Evolutionary conservation across 2,329 filamentous ascomycete species (phyloP), one percentile per base, ranked within the genome.

Genomic region (Diplodia intermedia): DNA sequence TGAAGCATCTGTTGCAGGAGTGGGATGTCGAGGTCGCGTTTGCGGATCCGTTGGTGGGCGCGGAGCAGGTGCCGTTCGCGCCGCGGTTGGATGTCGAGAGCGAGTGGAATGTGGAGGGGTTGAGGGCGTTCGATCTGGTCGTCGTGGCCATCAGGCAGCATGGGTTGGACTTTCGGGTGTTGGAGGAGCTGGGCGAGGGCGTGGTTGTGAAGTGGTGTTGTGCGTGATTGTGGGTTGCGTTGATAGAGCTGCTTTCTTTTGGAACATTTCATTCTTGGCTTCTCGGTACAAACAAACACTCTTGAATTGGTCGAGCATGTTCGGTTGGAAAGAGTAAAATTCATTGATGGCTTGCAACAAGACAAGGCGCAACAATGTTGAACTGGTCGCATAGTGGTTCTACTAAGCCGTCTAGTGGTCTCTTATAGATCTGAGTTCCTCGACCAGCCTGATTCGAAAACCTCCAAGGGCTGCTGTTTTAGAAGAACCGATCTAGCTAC

Each of bases 1-100:
- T 80, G 38, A 79, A 77, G 67, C 68, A 60, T 29, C 29, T 71
- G 60, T 77, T 72, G 53, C 73, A 83, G 2, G 71, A 77, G 2
- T 70, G 77, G 63, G 75, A 79, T 65, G 79, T 81, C 12, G 73
- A 83, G n/a, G 79, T 85, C 31, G 70, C 72, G 61, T 85, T 81
- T 77, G 79, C 76, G 4, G 83, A 85, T 70, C 79, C 82, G 3
- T 69, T 83, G 26, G 82, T 84, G n/a, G 72, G 75, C 43, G 82
- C 84, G 68, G 76, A 78, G 29, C 77, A 76, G 3, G 75, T 85
- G 33, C 79, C 80, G 26, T 76, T 80, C 36, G 79, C 84, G 29
- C 60, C 73, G 5, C 78, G 78, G 2, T 71, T 84, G 2, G 79
- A 80, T 50, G 78, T 79, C 47, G 69, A 72, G 8, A 47, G n/a